A percentile compares a stretch with the other conserved stretches of the same genome.
These are phyloP conservation scores for Fraxinus baroniana DNA, from an alignment of 305 asterid genomes.

Conservation along the genomic window DNA sequence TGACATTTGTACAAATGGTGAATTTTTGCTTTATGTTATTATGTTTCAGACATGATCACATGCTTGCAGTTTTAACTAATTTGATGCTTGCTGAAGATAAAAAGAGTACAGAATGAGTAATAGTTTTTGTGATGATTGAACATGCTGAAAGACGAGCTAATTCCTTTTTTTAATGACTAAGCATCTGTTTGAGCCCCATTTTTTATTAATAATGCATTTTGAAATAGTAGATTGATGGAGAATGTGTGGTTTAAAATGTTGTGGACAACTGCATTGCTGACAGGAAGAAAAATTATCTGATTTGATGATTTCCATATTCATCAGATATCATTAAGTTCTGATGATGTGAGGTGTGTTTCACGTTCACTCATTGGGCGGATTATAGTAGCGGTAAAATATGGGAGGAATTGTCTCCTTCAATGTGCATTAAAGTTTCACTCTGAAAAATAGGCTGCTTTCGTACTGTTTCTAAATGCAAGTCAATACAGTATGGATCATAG, in stretches of 20 bases:
- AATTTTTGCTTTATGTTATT: neutral
- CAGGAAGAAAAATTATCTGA: neutral
- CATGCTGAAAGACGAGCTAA: neutral
- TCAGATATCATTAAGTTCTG: neutral
- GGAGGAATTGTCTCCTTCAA: neutral
- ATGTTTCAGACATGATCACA: neutral
- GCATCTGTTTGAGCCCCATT: too few species aligned
- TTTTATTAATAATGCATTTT: too few species aligned
- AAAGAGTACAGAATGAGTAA: neutral
- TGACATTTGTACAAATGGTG: neutral
- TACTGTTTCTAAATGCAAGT: neutral
- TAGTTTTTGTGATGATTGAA: neutral
- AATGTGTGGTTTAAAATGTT: neutral
- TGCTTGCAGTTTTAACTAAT: neutral
- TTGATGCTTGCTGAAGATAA: neutral
- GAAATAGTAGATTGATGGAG: neutral
- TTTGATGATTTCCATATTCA: neutral
- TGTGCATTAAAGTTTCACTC: neutral
- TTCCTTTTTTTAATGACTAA: neutral
- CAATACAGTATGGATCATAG: neutral
- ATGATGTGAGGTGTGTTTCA: neutral
- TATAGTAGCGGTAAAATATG: neutral
- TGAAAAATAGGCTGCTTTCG: neutral
- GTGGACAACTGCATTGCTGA: neutral
- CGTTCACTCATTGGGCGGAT: neutral